Base-by-base conservation (phyloP, 768 basidiomycete genomes). In the Kwoniella dejecticola region DNA sequence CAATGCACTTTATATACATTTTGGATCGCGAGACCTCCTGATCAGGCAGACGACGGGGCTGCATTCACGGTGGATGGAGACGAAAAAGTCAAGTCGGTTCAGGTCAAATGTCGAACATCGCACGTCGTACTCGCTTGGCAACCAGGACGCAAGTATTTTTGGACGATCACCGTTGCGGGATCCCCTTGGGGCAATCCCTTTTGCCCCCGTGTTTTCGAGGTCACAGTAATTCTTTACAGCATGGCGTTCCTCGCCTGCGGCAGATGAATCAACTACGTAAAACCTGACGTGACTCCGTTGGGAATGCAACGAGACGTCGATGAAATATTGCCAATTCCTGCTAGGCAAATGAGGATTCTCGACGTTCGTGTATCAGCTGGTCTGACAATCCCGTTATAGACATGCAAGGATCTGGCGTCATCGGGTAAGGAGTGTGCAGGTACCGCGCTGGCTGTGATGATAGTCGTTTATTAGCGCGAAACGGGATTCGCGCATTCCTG, bases 161-260 rank as follows among this genome's bases (percentile, higher is more conserved):
- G 24, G 19, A 26, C 11, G 49, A 8, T 30, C 12, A 36, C 13
- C 49, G 24, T 52, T 36, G 33, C 49, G 27, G 33, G 27, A 52
- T 31, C 49, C 49, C 49, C 49, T 52, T 36, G 49, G 49, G 49
- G 49, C 49, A 52, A 17, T 4, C 13, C 27, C 33, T 36, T 7
- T 48, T 4, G n/a, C 23, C 23, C 12, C 17, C 19, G 23, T 47
- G 12, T 23, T 47, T 26, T 26, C 45, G 6, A 26, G 24, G 4
- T 27, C 15, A 36, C 7, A 47, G 10, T 27, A 11, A 26, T 6
- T 19, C 11, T 44, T 6, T 6, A 11, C 10, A 24, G 26, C 45
- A 23, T 47, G 33, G 33, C 33, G 33, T 36, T 36, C 33, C 33
- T 36, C n/a, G 33, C 15, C 45, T 47, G 45, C 45, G 24, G 45